Base-by-base conservation (phyloP, 805 yeast genomes). In the Sugiyamaella chiloensis region DNA sequence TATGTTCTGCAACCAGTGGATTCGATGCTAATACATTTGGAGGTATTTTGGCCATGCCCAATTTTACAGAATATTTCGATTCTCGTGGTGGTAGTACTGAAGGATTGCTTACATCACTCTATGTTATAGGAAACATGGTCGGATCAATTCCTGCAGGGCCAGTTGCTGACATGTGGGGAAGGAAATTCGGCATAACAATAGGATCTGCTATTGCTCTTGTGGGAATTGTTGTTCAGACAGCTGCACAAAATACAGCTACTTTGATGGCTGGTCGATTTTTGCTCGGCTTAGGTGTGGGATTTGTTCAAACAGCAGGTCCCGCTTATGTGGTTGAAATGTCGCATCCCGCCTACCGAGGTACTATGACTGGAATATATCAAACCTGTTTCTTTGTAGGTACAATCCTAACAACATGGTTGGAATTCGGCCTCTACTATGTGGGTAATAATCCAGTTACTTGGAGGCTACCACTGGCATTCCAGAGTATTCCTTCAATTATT, bases 231-330 rank as follows among this genome's bases (percentile, higher is more conserved):
- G 19, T 46, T 31, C 50, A 46, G 34, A 24, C 50, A 2, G 29
- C 45, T 5, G 27, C 50, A 14, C 45, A 32, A 20, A 46, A 27
- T 20, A 34, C 45, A 5, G 8, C 26, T 4, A 24, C 29, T 14
- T 29, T 46, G 24, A 40, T 51, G 41, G 58, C 52, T 32, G 58
- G 56, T 4, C 29, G 58, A 19, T 52, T 54, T 42, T 27, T 54
- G 26, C 41, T 52, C 2, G 58, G 58, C 8, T 48, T 54, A 26
- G 58, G 58, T 39, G 47, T 43, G 16, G 36, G 40, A 24, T n/a
- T 52, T 12, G 39, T 51, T 23, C 48, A 26, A 9, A 21, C 44
- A 14, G 50, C 55, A 14, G 54, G 48, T 14, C 58, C 58, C 4
- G 42, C 50, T 12, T 51, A 49, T 42, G 48, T 47, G 20, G 52